phyloP scores from a whole-genome alignment of 78 protist genomes.

The Ministeria vibrans region DNA sequence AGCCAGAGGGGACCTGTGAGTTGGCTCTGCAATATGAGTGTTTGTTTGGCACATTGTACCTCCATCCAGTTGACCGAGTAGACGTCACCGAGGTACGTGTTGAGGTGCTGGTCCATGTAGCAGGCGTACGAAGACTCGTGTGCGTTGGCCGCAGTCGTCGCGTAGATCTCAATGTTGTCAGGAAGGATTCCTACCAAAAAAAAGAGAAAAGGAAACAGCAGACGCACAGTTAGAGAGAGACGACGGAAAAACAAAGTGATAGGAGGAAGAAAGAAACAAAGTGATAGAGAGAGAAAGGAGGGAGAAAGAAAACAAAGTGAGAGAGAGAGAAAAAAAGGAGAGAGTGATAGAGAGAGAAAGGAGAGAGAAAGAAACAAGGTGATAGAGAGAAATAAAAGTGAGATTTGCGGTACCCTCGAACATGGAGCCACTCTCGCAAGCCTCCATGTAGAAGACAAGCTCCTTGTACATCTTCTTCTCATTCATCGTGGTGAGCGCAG shows the following conservation, averaged over 20 bases:
- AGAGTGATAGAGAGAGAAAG: too few relatives aligned
- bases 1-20: neutral
- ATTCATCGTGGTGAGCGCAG: slow-evolving; percentile 19
- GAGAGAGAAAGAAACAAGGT: too few relatives aligned
- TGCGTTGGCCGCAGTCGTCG: slow-evolving; percentile 28
- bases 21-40: neutral
- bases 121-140: slow-evolving; percentile 25
- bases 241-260: too few relatives aligned
- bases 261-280: too few relatives aligned
- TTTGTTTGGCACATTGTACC: too few relatives aligned
- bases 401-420: slow-evolving; percentile 5
- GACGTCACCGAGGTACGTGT: slow-evolving; percentile 18
- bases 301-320: too few relatives aligned
- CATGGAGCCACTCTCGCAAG: slow-evolving; percentile 50
- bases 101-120: slow-evolving; percentile 8
- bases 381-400: too few relatives aligned
- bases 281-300: too few relatives aligned
- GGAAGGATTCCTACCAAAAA: too few relatives aligned
- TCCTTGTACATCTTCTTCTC: slow-evolving; percentile 14
- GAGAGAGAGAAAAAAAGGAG: too few relatives aligned
- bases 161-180: slow-evolving; percentile 9
- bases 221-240: too few relatives aligned
- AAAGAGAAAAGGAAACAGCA: too few relatives aligned
- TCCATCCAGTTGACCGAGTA: slow-evolving; percentile 18
- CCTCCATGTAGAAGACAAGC: slow-evolving; percentile 48